These are phyloP conservation scores for Neonectria coccinea DNA, from an alignment of 2,329 filamentous ascomycete genomes.

Conservation along the genomic window DNA sequence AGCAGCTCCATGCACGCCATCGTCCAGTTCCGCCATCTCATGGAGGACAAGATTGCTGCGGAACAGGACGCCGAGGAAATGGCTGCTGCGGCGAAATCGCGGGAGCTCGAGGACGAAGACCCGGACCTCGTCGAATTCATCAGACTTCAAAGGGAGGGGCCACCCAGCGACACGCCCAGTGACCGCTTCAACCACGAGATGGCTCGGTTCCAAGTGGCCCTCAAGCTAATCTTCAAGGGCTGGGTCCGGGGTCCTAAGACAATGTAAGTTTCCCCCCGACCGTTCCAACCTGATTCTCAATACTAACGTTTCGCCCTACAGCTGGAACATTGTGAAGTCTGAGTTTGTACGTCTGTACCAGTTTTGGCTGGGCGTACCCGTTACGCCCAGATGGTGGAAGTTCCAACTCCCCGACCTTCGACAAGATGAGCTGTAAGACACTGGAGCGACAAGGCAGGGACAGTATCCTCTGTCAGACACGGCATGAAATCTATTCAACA, in stretches of 20 bases:
- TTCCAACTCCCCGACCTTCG: constrained; percentile 57
- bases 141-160: constrained; percentile 48
- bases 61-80: constrained; percentile 49
- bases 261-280: constrained; percentile 68
- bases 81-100: constrained; percentile 48
- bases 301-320: constrained; percentile 37
- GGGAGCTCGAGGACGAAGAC: constrained; percentile 53
- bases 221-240: constrained; percentile 73
- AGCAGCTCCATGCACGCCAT: constrained; percentile 83
- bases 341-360: constrained; percentile 62
- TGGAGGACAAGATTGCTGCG: constrained; percentile 52
- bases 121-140: constrained; percentile 54
- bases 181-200: constrained; percentile 75
- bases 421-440: constrained; percentile 60
- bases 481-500: not conserved
- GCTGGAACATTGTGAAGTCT: constrained; percentile 57
- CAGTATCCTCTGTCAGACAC: not conserved
- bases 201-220: constrained; percentile 69
- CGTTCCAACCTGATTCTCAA: not conserved
- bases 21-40: constrained; percentile 74
- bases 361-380: constrained; percentile 65
- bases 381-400: constrained; percentile 61
- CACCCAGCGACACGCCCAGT: constrained; percentile 51
- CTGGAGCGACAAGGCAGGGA: not conserved
- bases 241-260: constrained; percentile 78